A percentile compares a stretch with the other conserved stretches of the same genome.
Conservation (phyloP, 1,284 basidiomycete genomes). For the Ceraceosorus guamensis region DNA sequence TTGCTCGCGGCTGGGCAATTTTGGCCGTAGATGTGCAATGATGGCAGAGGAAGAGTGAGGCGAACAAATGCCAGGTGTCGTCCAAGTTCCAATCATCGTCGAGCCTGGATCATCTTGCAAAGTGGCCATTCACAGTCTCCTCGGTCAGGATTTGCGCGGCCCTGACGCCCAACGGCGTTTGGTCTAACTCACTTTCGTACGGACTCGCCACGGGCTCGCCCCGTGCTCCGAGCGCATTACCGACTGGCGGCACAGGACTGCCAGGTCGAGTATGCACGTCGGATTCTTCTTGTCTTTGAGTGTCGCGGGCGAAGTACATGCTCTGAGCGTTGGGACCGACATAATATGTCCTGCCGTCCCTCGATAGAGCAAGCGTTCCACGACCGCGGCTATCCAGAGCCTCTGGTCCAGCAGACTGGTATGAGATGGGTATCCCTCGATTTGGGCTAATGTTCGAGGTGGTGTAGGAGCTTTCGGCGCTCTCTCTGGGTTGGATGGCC, state of each 20-base stretch:
- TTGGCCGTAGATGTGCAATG: neutral
- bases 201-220: neutral
- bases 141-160: neutral
- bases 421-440: neutral
- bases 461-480: too few species aligned
- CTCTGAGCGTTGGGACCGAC: slow-evolving; percentile 4
- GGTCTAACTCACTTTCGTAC: too few species aligned
- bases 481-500: too few species aligned
- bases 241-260: too few species aligned
- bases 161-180: too few species aligned
- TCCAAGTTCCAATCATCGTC: neutral
- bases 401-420: neutral
- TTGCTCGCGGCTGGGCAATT: neutral
- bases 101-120: neutral
- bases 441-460: neutral
- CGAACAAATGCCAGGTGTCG: slow-evolving; percentile 9
- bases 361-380: neutral
- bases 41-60: slow-evolving; percentile 4
- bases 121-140: neutral
- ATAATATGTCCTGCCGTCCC: slow-evolving; percentile 1
- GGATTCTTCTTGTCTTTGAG: neutral
- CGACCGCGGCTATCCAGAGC: neutral
- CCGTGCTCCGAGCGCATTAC: neutral
- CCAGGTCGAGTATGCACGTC: neutral
- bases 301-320: slow-evolving; percentile 4